phyloP scores from a whole-genome alignment of 2,329 filamentous ascomycete genomes.

The Trichoderma endophyticum region DNA sequence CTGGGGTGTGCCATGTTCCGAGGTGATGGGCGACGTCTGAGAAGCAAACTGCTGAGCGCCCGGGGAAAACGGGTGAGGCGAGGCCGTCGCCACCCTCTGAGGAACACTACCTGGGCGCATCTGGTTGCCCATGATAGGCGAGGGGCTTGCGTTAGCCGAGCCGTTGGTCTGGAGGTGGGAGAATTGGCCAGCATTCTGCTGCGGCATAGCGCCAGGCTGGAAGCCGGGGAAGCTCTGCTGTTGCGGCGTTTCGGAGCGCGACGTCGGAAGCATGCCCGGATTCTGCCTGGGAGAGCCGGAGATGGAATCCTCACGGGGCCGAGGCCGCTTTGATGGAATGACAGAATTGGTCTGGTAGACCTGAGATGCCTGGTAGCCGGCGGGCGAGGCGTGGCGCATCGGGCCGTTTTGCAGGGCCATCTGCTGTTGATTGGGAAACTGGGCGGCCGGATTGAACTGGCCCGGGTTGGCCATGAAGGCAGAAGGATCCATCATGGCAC shows the following conservation, averaged over 20 bases:
- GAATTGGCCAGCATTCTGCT: constrained; percentile 65
- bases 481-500: constrained; percentile 63
- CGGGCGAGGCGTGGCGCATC: constrained; percentile 78
- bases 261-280: constrained; percentile 69
- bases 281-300: constrained; percentile 77
- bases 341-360: constrained; percentile 81
- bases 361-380: constrained; percentile 40
- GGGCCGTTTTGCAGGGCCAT: constrained; percentile 75
- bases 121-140: constrained; percentile 86
- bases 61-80: constrained; percentile 85
- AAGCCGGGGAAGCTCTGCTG: constrained; percentile 71
- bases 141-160: constrained; percentile 82
- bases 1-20: constrained; percentile 75
- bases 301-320: constrained; percentile 78
- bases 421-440: constrained; percentile 54
- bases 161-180: constrained; percentile 79
- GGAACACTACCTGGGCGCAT: constrained; percentile 66
- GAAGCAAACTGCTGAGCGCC: constrained; percentile 67
- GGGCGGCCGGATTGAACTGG: constrained; percentile 57
- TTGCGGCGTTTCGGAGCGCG: constrained; percentile 89
- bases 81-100: constrained; percentile 84
- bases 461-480: constrained; percentile 59
- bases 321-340: constrained; percentile 84
- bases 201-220: constrained; percentile 60
- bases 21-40: constrained; percentile 72